Percentiles rank a stretch among this genome's conserved stretches.
Evolutionary conservation across 2,329 filamentous ascomycete genomes (phyloP).

Genomic region (Fusarium sororula): DNA sequence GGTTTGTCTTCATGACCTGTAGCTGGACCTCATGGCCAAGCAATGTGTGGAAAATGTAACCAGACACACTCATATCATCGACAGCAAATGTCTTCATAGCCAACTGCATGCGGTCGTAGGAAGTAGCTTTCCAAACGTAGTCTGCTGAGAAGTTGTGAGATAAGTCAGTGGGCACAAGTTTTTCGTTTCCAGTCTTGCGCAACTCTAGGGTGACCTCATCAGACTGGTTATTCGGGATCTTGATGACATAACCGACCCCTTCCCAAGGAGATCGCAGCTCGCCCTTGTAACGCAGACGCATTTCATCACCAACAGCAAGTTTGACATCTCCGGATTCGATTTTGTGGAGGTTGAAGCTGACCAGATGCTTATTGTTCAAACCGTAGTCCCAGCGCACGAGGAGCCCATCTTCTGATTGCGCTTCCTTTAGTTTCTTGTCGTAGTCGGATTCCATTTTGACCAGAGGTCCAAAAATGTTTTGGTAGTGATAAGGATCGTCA

Average conservation of each 20-base stretch:
- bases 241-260: conserved; percentile 97
- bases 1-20: conserved; percentile 92
- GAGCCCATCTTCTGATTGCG: conserved; percentile 95
- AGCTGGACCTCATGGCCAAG: conserved; percentile 94
- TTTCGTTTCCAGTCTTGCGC: conserved; percentile 93
- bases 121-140: conserved; percentile 99
- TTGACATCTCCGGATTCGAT: conserved; percentile 98
- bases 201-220: conserved; percentile 97
- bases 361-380: conserved; percentile 96
- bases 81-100: conserved; percentile 99
- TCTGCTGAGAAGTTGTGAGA: conserved; percentile 98
- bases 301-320: conserved; percentile 96
- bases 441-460: conserved; percentile 99
- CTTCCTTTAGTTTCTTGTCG: conserved; percentile 98
- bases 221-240: conserved; percentile 98
- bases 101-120: conserved; percentile 98
- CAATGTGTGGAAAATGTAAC: conserved; percentile 97
- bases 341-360: conserved; percentile 95
- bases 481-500: conserved; percentile 97
- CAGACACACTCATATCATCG: conserved; percentile 97
- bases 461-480: conserved; percentile 96
- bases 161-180: conserved; percentile 93
- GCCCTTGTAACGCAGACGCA: conserved; percentile 96
- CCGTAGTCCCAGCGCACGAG: conserved; percentile 94
- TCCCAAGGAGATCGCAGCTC: conserved; percentile 94